phyloP scores from a whole-genome alignment of 352 stramenopile species.

The Globisporangium echinulatum region DNA sequence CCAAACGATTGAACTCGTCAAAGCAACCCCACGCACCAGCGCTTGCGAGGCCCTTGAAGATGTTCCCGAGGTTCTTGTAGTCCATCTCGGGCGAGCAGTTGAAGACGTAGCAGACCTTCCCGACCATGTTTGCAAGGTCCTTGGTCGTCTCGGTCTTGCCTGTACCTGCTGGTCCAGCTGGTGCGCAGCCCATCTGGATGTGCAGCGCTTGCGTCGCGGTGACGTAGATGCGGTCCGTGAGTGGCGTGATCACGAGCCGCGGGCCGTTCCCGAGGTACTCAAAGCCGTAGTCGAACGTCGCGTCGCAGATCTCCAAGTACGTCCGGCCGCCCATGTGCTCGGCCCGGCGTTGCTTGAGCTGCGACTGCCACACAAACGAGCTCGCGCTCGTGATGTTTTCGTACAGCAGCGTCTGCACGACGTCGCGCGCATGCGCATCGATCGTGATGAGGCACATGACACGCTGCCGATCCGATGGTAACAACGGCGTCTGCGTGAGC shows the following conservation, averaged over 20 bases:
- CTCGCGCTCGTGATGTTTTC: conserved; percentile 63
- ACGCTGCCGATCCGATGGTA: conserved; percentile 83
- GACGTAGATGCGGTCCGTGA: conserved; percentile 95
- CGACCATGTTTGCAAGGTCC: conserved; percentile 90
- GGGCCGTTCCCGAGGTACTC: conserved; percentile 94
- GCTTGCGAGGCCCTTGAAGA: conserved; percentile 93
- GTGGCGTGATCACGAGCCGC: conserved; percentile 90
- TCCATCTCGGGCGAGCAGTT: conserved; percentile 96
- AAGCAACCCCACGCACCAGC: conserved; percentile 94
- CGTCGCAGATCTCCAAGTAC: conserved; percentile 87
- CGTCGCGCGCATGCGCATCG: conserved; percentile 89
- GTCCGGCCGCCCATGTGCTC: conserved; percentile 46
- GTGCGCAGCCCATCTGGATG: conserved; percentile 93
- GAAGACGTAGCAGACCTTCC: conserved; percentile 93
- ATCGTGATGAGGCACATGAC: conserved; percentile 95
- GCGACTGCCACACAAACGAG: conserved; percentile 92
- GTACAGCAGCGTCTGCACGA: conserved; percentile 89
- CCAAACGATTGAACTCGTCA: conserved; percentile 94
- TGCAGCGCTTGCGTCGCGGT: conserved; percentile 93
- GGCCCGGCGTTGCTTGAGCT: conserved; percentile 81
- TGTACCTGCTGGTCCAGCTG: conserved; percentile 83
- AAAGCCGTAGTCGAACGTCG: conserved; percentile 92
- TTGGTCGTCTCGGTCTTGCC: conserved; percentile 96
- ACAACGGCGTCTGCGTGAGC: conserved; percentile 80
- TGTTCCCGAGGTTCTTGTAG: conserved; percentile 93